Percentiles rank a stretch among this genome's conserved stretches.
Evolutionary conservation across 306 rosid genomes (phyloP).

Genomic region (Trichosanthes truncata): DNA sequence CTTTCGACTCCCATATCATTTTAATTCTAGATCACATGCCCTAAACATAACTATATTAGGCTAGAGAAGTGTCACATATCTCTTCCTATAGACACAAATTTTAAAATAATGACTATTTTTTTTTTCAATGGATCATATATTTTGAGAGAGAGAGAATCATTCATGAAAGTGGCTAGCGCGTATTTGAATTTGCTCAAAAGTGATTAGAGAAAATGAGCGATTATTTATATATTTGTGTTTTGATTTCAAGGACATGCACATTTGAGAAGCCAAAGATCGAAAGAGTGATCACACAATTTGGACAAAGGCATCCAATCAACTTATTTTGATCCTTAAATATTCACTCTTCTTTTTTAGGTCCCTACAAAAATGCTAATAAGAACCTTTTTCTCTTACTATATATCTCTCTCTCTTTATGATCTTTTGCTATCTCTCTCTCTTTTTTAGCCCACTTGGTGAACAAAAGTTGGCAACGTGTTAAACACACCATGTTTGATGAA

Average conservation of each 20-base stretch:
- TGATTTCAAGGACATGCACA: background rate
- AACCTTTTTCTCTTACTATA: too few species aligned
- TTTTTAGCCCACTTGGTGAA: background rate
- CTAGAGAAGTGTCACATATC: too few species aligned
- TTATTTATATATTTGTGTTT: background rate
- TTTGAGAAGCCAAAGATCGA: background rate
- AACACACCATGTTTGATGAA: background rate
- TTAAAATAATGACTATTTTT: too few species aligned
- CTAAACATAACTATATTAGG: too few species aligned
- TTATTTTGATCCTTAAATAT: background rate
- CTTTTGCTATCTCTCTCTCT: background rate
- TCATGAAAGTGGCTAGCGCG: too few species aligned
- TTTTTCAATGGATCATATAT: too few species aligned
- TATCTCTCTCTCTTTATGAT: background rate
- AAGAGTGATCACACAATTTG: background rate
- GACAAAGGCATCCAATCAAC: background rate
- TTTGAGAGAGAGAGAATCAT: too few species aligned
- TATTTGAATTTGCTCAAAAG: too few species aligned
- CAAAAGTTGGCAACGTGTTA: background rate
- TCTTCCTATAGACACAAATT: too few species aligned
- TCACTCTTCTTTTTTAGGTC: background rate
- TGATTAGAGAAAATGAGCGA: too few species aligned
- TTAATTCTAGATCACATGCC: too few species aligned
- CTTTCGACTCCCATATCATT: too few species aligned
- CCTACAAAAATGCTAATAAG: background rate